These are phyloP conservation scores for Colletotrichum tamarilloi DNA, from an alignment of 2,329 filamentous ascomycete genomes.

Conservation along the genomic window DNA sequence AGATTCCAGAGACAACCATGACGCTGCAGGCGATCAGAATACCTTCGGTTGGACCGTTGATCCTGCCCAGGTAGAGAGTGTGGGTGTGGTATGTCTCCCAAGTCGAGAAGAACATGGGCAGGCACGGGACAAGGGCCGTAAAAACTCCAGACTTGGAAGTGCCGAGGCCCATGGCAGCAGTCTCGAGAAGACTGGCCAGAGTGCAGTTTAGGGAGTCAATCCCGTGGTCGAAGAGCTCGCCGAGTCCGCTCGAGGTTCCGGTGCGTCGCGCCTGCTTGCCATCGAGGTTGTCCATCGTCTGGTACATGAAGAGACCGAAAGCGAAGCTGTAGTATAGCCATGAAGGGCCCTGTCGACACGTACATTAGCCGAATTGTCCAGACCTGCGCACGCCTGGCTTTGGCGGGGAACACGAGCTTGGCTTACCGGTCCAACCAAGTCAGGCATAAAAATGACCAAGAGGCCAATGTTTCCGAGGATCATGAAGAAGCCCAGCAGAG, in stretches of 20 bases:
- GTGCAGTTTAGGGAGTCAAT: constrained; percentile 99
- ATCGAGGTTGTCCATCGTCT: constrained; percentile 98
- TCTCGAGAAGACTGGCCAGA: constrained; percentile 88
- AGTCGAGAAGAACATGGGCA: constrained; percentile 99
- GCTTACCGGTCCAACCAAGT: constrained; percentile 87
- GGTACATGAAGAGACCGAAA: constrained; percentile 97
- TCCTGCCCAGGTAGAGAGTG: constrained; percentile 92
- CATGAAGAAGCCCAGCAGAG: constrained; percentile 92
- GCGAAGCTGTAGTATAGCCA: constrained; percentile 98
- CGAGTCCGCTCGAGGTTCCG: constrained; percentile 92
- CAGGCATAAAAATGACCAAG: constrained; percentile 84
- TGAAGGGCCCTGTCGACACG: constrained; percentile 73
- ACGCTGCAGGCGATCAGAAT: constrained; percentile 87
- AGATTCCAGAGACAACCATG: constrained; percentile 89
- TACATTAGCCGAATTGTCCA: constrained; percentile 14
- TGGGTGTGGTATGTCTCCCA: constrained; percentile 99
- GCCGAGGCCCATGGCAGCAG: constrained; percentile 92
- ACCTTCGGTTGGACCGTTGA: constrained; percentile 98
- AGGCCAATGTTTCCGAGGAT: constrained; percentile 85
- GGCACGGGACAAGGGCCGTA: constrained; percentile 88
- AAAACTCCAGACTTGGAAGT: constrained; percentile 87
- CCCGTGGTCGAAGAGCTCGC: constrained; percentile 97
- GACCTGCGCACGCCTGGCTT: constrained; percentile 8
- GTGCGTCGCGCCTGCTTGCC: constrained; percentile 97
- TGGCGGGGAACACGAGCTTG: neutral